Evolutionary conservation across 116 monocot species (phyloP).

Genomic region (Posidonia oceanica): DNA sequence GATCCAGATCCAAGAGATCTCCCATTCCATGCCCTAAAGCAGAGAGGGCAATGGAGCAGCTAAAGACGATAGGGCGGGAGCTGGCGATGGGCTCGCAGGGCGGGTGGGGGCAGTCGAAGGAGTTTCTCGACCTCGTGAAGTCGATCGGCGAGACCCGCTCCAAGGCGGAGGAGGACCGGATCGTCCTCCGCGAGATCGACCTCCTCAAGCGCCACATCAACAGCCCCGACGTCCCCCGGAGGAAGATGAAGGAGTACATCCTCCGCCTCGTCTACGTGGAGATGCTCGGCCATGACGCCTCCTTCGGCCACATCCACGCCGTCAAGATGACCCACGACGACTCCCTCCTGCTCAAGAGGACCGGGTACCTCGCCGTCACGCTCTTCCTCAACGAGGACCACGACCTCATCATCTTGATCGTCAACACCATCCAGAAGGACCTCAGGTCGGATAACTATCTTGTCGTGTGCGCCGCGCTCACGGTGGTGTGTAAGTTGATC

Average conservation of each 20-base stretch:
- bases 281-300: conserved; percentile 99
- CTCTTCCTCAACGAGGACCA: conserved; percentile 88
- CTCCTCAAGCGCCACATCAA: conserved; percentile 67
- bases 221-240: conserved; percentile 74
- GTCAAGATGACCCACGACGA: conserved; percentile 99
- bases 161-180: conserved; percentile 96
- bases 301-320: conserved; percentile 96
- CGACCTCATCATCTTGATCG: conserved; percentile 89
- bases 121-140: conserved; percentile 95
- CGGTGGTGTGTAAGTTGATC: conserved; percentile 80
- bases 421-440: conserved; percentile 98
- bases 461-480: conserved; percentile 72
- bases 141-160: conserved; percentile 94
- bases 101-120: conserved; percentile 87
- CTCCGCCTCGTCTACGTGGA: conserved; percentile 86
- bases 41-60: conserved; percentile 57
- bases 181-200: conserved; percentile 77
- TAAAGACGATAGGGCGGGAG: conserved; percentile 90
- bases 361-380: conserved; percentile 93
- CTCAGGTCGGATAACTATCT: conserved; percentile 79
- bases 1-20: conserved; percentile 2
- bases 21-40: background rate
- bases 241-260: conserved; percentile 95
- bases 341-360: conserved; percentile 60
- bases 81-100: conserved; percentile 98